Evolutionary conservation across 2,329 filamentous ascomycete species (phyloP).

Genomic region (Immersiporthe knoxdaviesiana): DNA sequence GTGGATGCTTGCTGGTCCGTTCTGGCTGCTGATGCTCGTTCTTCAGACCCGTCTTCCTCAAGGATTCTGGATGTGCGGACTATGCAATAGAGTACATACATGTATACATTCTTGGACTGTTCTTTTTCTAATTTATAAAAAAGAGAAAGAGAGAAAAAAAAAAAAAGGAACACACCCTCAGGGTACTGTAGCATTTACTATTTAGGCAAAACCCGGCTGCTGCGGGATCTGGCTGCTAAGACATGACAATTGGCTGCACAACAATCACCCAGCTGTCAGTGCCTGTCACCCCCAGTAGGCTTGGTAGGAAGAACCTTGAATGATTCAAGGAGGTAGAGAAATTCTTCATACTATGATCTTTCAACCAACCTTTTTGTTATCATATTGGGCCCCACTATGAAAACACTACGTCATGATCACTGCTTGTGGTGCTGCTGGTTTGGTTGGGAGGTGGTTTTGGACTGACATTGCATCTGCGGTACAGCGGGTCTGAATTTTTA

Average conservation of each 20-base stretch:
- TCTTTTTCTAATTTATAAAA: too few species aligned
- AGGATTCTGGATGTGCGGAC: conserved; percentile 62
- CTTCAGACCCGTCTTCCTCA: conserved; percentile 65
- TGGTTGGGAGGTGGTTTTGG: background rate
- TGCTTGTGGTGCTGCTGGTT: background rate
- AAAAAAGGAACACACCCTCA: too few species aligned
- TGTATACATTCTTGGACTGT: background rate
- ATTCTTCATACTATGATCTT: background rate
- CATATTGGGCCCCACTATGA: background rate
- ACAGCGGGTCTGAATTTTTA: background rate
- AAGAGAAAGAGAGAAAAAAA: too few species aligned
- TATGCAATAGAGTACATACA: conserved; percentile 66
- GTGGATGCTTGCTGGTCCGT: conserved; percentile 28
- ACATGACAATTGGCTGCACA: background rate
- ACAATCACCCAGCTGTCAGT: background rate
- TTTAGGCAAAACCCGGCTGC: background rate
- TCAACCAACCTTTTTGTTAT: background rate
- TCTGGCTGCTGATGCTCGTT: conserved; percentile 49
- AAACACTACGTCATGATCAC: background rate
- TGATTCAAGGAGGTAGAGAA: background rate
- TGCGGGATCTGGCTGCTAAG: background rate
- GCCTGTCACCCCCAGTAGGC: too few species aligned
- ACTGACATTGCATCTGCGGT: background rate
- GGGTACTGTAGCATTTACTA: background rate
- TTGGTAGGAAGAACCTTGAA: background rate